Evolutionary conservation across 225 moss, liverwort and hornwort genomes (phyloP).

Genomic region (Marchantia polymorpha): DNA sequence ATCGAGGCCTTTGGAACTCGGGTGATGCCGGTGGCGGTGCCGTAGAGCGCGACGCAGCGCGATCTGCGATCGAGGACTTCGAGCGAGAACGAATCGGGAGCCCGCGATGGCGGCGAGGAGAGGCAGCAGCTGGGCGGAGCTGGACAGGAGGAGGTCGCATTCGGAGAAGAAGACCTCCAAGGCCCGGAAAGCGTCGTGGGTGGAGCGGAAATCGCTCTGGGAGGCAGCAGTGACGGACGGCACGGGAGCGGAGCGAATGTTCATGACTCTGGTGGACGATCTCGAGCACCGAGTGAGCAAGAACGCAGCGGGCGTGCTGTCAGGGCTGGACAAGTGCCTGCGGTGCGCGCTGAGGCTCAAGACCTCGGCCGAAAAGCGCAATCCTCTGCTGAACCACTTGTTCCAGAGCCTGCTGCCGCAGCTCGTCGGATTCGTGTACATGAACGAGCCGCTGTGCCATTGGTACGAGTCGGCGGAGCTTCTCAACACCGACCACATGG

Average conservation of each 20-base stretch:
- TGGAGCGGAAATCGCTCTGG: constrained; percentile 40
- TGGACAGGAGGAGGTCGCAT: constrained; percentile 41
- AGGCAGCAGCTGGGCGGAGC: constrained; percentile 37
- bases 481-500: constrained; percentile 27
- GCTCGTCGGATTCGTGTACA: constrained; percentile 37
- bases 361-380: constrained; percentile 11
- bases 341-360: constrained; percentile 33
- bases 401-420: constrained; percentile 36
- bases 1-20: too few species aligned
- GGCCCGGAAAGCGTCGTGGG: constrained; percentile 33
- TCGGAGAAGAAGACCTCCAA: constrained; percentile 27
- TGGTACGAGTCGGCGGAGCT: constrained; percentile 38
- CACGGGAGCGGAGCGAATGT: constrained; percentile 25
- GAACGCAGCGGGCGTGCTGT: constrained; percentile 18
- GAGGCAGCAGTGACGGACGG: constrained; percentile 24
- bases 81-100: too few species aligned
- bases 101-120: background rate
- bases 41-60: too few species aligned
- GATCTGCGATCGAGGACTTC: too few species aligned
- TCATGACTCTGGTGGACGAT: constrained; percentile 30
- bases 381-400: constrained; percentile 29
- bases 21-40: too few species aligned
- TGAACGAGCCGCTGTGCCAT: constrained; percentile 34
- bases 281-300: constrained; percentile 36
- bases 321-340: constrained; percentile 26